Evolutionary conservation across 1,284 basidiomycete species (phyloP).

Genomic region (Boletus mariae): DNA sequence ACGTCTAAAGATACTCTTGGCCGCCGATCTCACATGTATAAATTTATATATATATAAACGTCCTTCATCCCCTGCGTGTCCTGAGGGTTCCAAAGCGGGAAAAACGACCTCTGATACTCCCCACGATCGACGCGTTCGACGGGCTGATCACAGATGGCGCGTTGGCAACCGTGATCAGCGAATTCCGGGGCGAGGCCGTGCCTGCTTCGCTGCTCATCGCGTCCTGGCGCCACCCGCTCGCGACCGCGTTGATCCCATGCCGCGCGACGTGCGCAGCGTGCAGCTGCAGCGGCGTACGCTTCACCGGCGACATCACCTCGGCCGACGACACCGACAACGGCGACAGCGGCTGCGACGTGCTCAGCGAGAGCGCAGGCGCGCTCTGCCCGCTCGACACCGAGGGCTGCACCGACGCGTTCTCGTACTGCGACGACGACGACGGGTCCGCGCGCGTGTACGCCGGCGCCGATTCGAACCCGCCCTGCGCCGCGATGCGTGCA

Average conservation of each 20-base stretch:
- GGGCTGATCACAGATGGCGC: slow-evolving; percentile 38
- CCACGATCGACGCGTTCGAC: slow-evolving; percentile 50
- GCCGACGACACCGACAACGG: slow-evolving; percentile 33
- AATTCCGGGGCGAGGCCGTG: slow-evolving; percentile 63
- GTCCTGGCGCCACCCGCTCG: slow-evolving; percentile 69
- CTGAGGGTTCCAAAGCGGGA: slow-evolving; percentile 71
- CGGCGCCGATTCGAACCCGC: slow-evolving; percentile 30
- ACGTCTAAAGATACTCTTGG: too few species aligned
- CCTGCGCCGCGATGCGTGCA: slow-evolving; percentile 54
- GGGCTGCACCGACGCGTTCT: slow-evolving; percentile 40
- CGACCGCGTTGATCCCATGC: slow-evolving; percentile 75
- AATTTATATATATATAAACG: neutral
- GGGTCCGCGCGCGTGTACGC: slow-evolving; percentile 38
- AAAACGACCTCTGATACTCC: slow-evolving; percentile 59
- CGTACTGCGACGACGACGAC: slow-evolving; percentile 37
- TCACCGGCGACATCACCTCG: slow-evolving; percentile 35
- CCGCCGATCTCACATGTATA: neutral
- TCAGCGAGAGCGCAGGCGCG: slow-evolving; percentile 45
- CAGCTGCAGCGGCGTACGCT: slow-evolving; percentile 72
- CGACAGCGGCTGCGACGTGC: slow-evolving; percentile 41
- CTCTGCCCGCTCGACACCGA: slow-evolving; percentile 42
- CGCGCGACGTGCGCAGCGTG: slow-evolving; percentile 74
- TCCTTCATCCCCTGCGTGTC: slow-evolving; percentile 47
- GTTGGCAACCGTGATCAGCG: slow-evolving; percentile 63
- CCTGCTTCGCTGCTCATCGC: slow-evolving; percentile 53